Evolutionary conservation across 2,329 filamentous ascomycete species (phyloP), one percentile per base, ranked within the genome.

Genomic region (Aureobasidium pullulans): DNA sequence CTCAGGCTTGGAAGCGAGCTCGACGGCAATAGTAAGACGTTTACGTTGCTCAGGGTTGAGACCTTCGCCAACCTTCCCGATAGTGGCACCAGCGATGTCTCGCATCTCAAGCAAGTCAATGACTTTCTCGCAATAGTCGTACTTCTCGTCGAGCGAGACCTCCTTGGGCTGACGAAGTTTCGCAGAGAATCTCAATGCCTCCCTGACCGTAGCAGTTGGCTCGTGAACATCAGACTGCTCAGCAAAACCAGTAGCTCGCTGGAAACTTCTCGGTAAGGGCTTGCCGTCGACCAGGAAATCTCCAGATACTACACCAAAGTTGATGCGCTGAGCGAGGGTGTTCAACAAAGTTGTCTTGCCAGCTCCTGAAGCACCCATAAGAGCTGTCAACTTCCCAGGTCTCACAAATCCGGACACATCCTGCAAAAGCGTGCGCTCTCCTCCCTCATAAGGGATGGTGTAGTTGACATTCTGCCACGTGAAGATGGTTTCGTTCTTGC

Each of bases 311-410:
- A 85, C 81, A 64, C 85, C 84, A 62, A 86, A 84, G 63, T 82
- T 86, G 71, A 84, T 85, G 59, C 85, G 74, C 5, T 80, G 75
- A 1, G 85, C 84, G 10, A 95, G 76, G 1, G 93, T 88, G 66
- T 96, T 89, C 2, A 96, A 77, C 0, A 95, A 76, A 0, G 90
- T 95, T 0, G 90, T 94, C 75, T 96, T 96, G 50, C 90, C 90
- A 4, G 90, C 90, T n/a, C 82, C 82, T 3, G 79, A 81, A 13
- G 77, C 77, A 4, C 77, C 78, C 77, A 80, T 80, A 42, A 81
- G 65, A 6, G 78, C 78, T 6, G 77, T 79, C 28, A 81, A 62
- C 49, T 76, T 72, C 7, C 79, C 79, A 0, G 78, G 77, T 59
- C 76, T 73, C 23, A 81, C 77, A 59, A 75, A 81, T 0, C 78